Evolutionary conservation across 805 yeast genomes (phyloP), one percentile per base, ranked within the genome.

Genomic region (Wickerhamomyces sydowiorum): DNA sequence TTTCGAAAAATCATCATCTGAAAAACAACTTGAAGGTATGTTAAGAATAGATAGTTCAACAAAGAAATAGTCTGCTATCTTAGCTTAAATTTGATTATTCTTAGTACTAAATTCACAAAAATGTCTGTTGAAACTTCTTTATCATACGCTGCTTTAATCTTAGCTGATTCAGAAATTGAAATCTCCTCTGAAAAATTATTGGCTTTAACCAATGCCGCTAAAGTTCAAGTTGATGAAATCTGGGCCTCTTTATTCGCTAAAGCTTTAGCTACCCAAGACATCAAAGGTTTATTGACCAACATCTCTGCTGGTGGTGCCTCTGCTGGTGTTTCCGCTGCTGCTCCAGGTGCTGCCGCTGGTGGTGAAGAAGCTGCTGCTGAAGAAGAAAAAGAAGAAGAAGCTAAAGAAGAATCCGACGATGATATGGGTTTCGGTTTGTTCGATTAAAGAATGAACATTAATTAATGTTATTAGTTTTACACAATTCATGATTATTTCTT

Each of bases 401-500:
- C 57, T 42, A 78, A 69, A 59, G 72, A 64, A 58, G 74, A 73
- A 64, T 75, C 78, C 50, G 84, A 79, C 65, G 89, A 80, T 67
- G 96, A 86, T 73, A 86, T 88, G 95, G 96, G 96, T 66, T 81
- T 84, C 86, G 91, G 90, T 73, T 81, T 87, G 70, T 87, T 87
- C 80, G 95, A 86, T 75, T 86, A 86, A 69, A 54, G 47, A 42
- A 37, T 7, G 44, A 42, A 32, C 19, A 19, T 32, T 8, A 19
- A 29, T 17, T 7, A 23, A 23, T 23, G 7, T 7, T 23, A 23
- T 23, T 23, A 23, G 10, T 7, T 10, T 10, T 23, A 23, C 10
- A 30, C 17, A 30, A 30, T 30, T 30, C 33, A 30, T 30, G 33
- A 30, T 30, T 30, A 14, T n/a, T 30, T 30, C 18, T 13, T 18